Evolutionary conservation across 164 flowering plant species (phyloP), one percentile per base, ranked within the genome.

Genomic region (Dillenia turbinata): DNA sequence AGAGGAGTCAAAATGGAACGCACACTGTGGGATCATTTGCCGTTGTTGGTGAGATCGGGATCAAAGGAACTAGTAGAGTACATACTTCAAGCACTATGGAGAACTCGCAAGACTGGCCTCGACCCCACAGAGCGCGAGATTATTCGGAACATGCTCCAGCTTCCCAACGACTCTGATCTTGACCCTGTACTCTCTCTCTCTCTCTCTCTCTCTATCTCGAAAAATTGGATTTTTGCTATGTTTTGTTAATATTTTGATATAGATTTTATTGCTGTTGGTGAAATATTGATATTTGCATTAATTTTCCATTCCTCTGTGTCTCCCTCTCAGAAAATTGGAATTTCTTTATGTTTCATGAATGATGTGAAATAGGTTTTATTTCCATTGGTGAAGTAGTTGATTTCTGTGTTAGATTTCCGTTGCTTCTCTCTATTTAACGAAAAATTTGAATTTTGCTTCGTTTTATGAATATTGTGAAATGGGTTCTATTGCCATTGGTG

Each of bases 51-150:
- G 67, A 70, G 86, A 45, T 75, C 94, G 3, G 83, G 66, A 57
- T 83, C 90, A 1, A 85, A 85, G 47, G 90, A 87, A 10, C 83
- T 90, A 3, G 80, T 85, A 10, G 90, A 87, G 62, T 78, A 69
- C 80, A 76, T 85, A 26, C 92, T 85, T 57, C 86, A 86, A 70
- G 73, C 83, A 19, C 81, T 87, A 5, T 89, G 96, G 96, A 65
- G 84, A 33, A 83, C 89, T 48, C 81, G 93, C 40, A 77, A 78
- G 60, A 87, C 83, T 49, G 88, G 92, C 48, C 86, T 86, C 46
- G 86, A 82, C 58, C 57, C 90, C 49, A 62, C 85, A 62, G 92
- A 89, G 61, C 84, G 93, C 44, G 74, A 50, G 26, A 49, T 81
- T 64, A 70, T 89, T 74, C 50, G 75, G 33, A 78, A 77, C 52